Evolutionary conservation across 2,329 filamentous ascomycete species (phyloP).

Genomic region (Fusarium irregulare): DNA sequence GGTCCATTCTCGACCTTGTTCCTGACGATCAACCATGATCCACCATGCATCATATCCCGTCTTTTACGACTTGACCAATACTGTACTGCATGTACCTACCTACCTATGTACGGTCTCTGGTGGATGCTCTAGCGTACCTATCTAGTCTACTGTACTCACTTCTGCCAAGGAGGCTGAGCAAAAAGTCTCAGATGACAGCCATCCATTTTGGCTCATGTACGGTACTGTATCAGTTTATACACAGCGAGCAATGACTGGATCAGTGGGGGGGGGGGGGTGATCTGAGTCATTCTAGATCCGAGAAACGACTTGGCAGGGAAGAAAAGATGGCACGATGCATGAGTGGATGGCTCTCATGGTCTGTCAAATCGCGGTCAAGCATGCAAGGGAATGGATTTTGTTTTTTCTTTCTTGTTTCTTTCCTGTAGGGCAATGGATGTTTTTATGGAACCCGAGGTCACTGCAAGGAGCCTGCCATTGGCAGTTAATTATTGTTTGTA

Average conservation of each 20-base stretch:
- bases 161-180: constrained; percentile 21
- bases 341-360: constrained; percentile 1
- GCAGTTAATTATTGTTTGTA: neutral
- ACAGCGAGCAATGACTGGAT: neutral
- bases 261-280: neutral
- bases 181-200: constrained; percentile 11
- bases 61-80: constrained; percentile 10
- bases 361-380: constrained; percentile 27
- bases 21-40: constrained; percentile 17
- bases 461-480: constrained; percentile 17
- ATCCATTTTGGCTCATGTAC: neutral
- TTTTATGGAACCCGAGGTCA: constrained; percentile 4
- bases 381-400: constrained; percentile 9
- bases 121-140: neutral
- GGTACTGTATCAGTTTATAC: neutral
- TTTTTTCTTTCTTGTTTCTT: constrained; percentile 4
- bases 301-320: constrained; percentile 14
- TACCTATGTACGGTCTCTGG: neutral
- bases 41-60: neutral
- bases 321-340: constrained; percentile 21
- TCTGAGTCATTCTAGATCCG: constrained; percentile 31
- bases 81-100: neutral
- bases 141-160: neutral
- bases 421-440: neutral
- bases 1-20: constrained; percentile 7